Base-by-base conservation (phyloP, 148 eudicot genomes). In the Beta vulgaris region DNA sequence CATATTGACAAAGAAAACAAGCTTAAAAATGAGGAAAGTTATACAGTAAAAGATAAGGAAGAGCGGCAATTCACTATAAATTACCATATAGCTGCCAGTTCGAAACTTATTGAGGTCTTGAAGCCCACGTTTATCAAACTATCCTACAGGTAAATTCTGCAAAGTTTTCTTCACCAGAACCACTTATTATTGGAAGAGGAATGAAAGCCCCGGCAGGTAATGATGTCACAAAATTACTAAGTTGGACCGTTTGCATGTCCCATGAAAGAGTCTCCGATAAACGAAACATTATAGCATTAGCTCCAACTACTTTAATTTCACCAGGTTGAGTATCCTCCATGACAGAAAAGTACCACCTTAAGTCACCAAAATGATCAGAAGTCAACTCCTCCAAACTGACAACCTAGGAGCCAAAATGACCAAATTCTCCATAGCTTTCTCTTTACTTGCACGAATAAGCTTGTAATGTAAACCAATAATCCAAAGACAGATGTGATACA, bases 311-410 rank as follows among this genome's bases (percentile, higher is more conserved):
- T 23, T 76, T 60, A 74, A 78, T 82, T 31, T 85, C 81, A 61
- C 87, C 84, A 28, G 68, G 69, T n/a, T 78, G 75, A 23, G 68
- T 57, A 21, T 81, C 88, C 76, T 80, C 90, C 66, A 95, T 55
- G 65, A 95, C 84, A 60, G 97, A 90, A 80, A 95, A 85, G 85
- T 83, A 90, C 70, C 92, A 91, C 55, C 84, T 74, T 32, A 53
- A 35, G 42, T 44, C 69, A 69, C 70, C 80, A 46, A 83, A 84
- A 36, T 80, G 77, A 80, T 64, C 67, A 66, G 71, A 51, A 57
- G 78, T 54, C 96, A 92, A 92, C 72, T 90, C 71, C 80, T 95
- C 99, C 99, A 95, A 72, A 95, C 86, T 59, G 96, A 85, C 71
- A 95, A 71, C 72, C 87, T 89, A 36, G 89, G 82, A 34, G 86